Percentiles rank a stretch among this genome's conserved stretches.
phyloP scores from a whole-genome alignment of 1,139 yeast species.

The Pichia sp. region DNA sequence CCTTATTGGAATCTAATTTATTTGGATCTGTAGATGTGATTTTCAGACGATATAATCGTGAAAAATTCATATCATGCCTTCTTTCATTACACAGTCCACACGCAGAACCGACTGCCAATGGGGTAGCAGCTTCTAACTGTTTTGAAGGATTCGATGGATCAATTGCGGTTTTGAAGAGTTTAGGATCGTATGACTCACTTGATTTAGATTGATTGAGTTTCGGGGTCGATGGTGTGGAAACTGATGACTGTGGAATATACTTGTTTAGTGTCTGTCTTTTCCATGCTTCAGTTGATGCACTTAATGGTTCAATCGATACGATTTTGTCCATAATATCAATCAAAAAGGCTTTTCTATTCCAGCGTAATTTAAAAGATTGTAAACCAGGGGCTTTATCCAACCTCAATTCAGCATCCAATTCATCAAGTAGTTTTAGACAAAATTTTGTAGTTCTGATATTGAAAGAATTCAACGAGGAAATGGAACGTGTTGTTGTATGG shows the following conservation, averaged over 20 bases:
- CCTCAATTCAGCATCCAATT: constrained; percentile 64
- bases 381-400: constrained; percentile 51
- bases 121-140: constrained; percentile 26
- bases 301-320: constrained; percentile 78
- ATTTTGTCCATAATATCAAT: constrained; percentile 68
- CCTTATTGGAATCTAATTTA: constrained; percentile 23
- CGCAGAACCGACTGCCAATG: constrained; percentile 65
- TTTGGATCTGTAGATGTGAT: constrained; percentile 9
- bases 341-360: constrained; percentile 43
- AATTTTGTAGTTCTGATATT: constrained; percentile 43
- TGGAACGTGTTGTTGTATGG: not conserved
- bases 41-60: constrained; percentile 65
- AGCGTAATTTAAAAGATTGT: constrained; percentile 35
- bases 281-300: constrained; percentile 72
- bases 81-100: constrained; percentile 81
- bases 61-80: constrained; percentile 61
- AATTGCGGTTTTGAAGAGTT: constrained; percentile 4
- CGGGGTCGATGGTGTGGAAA: constrained; percentile 7
- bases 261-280: constrained; percentile 22
- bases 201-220: constrained; percentile 1
- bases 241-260: constrained; percentile 4
- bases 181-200: constrained; percentile 8
- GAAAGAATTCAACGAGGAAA: constrained; percentile 4
- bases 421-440: constrained; percentile 62
- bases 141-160: constrained; percentile 11